These are phyloP conservation scores for Calonectria leucothoes DNA, from an alignment of 2,329 filamentous ascomycete genomes.

Conservation along the genomic window DNA sequence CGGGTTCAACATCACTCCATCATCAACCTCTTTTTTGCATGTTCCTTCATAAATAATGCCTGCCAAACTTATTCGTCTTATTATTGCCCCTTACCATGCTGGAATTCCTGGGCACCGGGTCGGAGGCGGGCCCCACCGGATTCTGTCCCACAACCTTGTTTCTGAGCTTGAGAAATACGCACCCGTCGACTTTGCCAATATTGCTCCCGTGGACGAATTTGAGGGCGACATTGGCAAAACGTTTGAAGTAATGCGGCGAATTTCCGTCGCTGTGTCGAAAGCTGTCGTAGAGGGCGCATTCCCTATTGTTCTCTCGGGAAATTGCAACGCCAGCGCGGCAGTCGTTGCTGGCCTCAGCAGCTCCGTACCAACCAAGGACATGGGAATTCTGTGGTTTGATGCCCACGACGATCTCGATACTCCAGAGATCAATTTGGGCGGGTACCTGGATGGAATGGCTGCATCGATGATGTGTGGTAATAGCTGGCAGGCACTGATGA, in stretches of 20 bases:
- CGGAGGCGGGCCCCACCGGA: too few relatives aligned
- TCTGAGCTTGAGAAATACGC: too few relatives aligned
- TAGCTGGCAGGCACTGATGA: conserved; percentile 3
- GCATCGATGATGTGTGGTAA: background rate
- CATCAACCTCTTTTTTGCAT: too few relatives aligned
- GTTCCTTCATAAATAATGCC: too few relatives aligned
- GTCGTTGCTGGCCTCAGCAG: background rate
- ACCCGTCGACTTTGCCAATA: background rate
- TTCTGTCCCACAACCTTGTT: too few relatives aligned
- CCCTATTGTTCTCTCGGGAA: background rate
- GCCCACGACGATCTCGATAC: conserved; percentile 2
- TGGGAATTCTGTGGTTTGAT: background rate
- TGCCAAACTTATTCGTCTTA: too few relatives aligned
- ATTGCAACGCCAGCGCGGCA: background rate
- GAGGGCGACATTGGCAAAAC: background rate
- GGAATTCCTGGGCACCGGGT: too few relatives aligned
- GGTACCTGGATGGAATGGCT: background rate
- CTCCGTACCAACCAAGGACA: background rate
- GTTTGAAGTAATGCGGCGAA: background rate
- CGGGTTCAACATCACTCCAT: too few relatives aligned
- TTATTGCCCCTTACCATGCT: too few relatives aligned
- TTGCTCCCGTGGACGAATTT: background rate
- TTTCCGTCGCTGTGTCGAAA: background rate
- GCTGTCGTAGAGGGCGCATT: background rate
- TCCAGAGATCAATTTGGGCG: background rate